Conservation (phyloP, 129 eudicot genomes). For the Pseudognaphalium luteoalbum region DNA sequence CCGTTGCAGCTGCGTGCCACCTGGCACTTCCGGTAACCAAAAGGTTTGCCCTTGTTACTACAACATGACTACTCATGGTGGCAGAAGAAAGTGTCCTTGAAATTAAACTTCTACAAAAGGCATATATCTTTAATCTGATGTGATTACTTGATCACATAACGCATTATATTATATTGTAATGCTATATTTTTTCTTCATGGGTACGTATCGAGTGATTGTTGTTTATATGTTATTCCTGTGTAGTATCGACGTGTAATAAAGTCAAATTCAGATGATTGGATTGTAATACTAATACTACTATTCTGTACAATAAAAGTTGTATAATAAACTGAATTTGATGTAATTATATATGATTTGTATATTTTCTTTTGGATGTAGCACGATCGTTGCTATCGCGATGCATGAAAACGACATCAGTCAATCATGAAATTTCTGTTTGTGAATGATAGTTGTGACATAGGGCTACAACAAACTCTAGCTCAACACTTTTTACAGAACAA, state of each 20-base stretch:
- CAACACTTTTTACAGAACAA: not conserved
- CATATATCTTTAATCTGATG: not conserved
- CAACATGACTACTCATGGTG: slow-evolving; percentile 59
- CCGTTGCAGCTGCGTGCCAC: slow-evolving; percentile 76
- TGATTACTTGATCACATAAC: not conserved
- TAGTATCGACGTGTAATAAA: not conserved
- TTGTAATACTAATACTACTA: slow-evolving; percentile 24
- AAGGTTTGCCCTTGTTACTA: slow-evolving; percentile 65
- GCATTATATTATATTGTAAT: not conserved
- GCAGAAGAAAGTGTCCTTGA: slow-evolving; percentile 42
- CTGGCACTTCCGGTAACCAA: slow-evolving; percentile 71
- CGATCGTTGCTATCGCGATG: not conserved
- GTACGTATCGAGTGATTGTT: not conserved
- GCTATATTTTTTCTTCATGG: not conserved
- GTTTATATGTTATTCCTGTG: not conserved
- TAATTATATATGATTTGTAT: not conserved
- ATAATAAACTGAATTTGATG: slow-evolving; percentile 22
- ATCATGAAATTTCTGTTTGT: not conserved
- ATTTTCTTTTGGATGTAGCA: not conserved
- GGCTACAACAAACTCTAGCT: not conserved
- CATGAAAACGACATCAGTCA: not conserved
- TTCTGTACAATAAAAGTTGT: slow-evolving; percentile 34
- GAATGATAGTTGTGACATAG: not conserved
- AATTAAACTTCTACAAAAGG: not conserved
- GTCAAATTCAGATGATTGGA: slow-evolving; percentile 9